Percentiles rank a stretch among this genome's conserved stretches.
phyloP scores from a whole-genome alignment of 73 alveolate species.

The Paraurostyla sp. region DNA sequence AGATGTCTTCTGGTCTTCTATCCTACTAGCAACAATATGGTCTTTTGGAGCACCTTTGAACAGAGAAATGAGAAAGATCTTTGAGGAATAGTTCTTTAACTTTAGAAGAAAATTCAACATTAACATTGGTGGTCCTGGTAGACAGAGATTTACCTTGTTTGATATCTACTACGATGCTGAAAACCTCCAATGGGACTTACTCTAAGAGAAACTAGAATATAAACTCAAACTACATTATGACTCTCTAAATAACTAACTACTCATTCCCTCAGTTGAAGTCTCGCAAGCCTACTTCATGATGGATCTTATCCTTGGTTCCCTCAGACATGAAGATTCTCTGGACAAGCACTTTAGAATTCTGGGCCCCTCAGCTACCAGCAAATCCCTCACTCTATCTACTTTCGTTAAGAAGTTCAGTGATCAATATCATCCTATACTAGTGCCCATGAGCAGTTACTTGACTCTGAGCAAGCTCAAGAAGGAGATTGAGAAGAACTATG shows the following conservation, averaged over 20 bases:
- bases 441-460: conserved; percentile 66
- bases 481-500: conserved; percentile 27
- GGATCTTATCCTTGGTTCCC: conserved; percentile 57
- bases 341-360: conserved; percentile 51
- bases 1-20: conserved; percentile 39
- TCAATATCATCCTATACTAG: conserved; percentile 1
- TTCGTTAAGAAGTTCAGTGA: conserved; percentile 56
- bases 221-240: conserved; percentile 58
- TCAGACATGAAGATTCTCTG: not conserved
- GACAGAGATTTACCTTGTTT: conserved; percentile 59
- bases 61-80: conserved; percentile 55
- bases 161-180: conserved; percentile 72
- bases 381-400: conserved; percentile 36
- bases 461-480: conserved; percentile 13
- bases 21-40: conserved; percentile 53
- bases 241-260: not conserved
- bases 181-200: conserved; percentile 63
- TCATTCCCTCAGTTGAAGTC: conserved; percentile 66
- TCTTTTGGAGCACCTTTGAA: conserved; percentile 68
- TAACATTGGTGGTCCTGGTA: conserved; percentile 43
- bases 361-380: conserved; percentile 65
- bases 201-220: conserved; percentile 65
- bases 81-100: conserved; percentile 66
- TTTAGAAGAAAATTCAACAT: conserved; percentile 63
- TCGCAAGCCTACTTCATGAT: conserved; percentile 59